Conservation (phyloP, 2,329 filamentous ascomycete species). For the Knoxdaviesia capensis region DNA sequence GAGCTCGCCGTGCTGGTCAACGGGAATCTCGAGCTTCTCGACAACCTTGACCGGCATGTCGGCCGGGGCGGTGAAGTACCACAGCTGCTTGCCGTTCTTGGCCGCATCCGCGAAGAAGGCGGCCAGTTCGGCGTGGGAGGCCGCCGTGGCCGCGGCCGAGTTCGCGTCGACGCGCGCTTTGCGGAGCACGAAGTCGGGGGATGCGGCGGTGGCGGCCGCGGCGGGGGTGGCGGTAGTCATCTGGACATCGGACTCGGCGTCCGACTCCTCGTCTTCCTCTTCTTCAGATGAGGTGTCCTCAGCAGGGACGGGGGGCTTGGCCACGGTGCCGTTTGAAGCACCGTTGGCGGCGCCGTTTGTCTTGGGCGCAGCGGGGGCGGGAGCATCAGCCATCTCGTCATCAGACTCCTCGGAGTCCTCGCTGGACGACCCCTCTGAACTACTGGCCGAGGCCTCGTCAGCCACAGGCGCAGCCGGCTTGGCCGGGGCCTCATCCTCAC, state of each 20-base stretch:
- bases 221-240: slow-evolving; percentile 9
- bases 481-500: no score
- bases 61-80: slow-evolving; percentile 60
- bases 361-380: no score
- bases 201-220: slow-evolving; percentile 9
- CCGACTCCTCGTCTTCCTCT: slow-evolving; percentile 3
- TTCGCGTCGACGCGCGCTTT: slow-evolving; percentile 19
- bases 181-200: slow-evolving; percentile 31
- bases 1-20: slow-evolving; percentile 24
- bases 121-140: slow-evolving; percentile 21
- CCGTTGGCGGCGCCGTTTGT: no score
- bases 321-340: no score
- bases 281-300: no score
- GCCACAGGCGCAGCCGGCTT: no score
- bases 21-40: slow-evolving; percentile 39
- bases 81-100: slow-evolving; percentile 51
- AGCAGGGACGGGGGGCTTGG: no score
- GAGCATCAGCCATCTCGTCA: no score
- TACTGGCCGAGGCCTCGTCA: no score
- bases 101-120: slow-evolving; percentile 37
- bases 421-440: no score
- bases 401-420: no score
- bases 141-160: slow-evolving; percentile 12
- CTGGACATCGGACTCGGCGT: slow-evolving; percentile 7
- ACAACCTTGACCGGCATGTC: slow-evolving; percentile 48